Conservation (phyloP, 2,329 filamentous ascomycete species). For the Parafenestella ontariensis region DNA sequence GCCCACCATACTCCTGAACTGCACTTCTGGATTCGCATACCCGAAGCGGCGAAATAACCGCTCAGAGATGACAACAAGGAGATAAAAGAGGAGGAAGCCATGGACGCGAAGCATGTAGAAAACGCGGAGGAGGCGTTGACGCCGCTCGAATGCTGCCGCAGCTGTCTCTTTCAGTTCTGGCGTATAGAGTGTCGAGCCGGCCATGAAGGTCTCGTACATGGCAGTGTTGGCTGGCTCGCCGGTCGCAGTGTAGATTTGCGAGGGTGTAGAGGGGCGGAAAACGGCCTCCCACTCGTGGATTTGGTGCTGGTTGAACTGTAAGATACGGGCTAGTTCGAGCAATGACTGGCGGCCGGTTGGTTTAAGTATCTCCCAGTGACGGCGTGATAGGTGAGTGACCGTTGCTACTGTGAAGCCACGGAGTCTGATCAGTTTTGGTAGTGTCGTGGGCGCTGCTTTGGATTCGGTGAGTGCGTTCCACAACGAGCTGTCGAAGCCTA, state of each 20-base stretch:
- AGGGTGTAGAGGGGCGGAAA: not conserved
- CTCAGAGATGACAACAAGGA: not conserved
- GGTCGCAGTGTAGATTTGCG: not conserved
- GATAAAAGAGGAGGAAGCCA: not conserved
- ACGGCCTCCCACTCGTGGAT: slow-evolving; percentile 7
- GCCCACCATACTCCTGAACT: not conserved
- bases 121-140: slow-evolving; percentile 4
- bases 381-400: slow-evolving; percentile 3
- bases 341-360: slow-evolving; percentile 3
- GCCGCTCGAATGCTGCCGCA: not conserved
- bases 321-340: not conserved
- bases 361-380: not conserved
- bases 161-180: not conserved
- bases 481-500: not conserved
- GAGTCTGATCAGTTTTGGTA: not conserved
- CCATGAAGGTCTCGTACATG: slow-evolving; percentile 5
- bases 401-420: not conserved
- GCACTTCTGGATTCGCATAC: not conserved
- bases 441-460: not conserved
- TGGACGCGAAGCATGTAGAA: not conserved
- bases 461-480: not conserved
- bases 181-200: not conserved
- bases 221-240: slow-evolving; percentile 2
- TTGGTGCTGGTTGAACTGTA: slow-evolving; percentile 2
- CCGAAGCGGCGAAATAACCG: not conserved